These are phyloP conservation scores for Eucalyptus microcorys DNA, from an alignment of 345 rosid genomes.

Conservation along the genomic window DNA sequence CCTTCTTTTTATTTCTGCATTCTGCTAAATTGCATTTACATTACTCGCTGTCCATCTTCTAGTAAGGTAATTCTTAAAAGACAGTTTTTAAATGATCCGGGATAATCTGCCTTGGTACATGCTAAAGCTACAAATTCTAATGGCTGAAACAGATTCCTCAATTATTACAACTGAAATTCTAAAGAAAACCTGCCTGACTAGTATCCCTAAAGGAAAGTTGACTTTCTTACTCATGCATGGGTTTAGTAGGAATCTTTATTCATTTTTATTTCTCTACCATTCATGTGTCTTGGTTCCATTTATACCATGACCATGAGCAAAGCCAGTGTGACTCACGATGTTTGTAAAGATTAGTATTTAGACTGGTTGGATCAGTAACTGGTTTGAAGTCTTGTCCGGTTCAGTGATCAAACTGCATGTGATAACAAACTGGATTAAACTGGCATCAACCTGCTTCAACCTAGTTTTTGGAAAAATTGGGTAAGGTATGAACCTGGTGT, in stretches of 20 bases:
- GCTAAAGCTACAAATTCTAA: background rate
- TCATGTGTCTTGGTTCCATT: background rate
- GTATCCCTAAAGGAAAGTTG: background rate
- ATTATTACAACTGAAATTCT: background rate
- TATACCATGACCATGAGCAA: background rate
- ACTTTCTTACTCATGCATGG: background rate
- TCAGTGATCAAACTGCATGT: background rate
- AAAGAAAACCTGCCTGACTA: background rate
- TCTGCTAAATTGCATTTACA: background rate
- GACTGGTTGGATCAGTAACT: background rate
- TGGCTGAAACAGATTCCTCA: background rate
- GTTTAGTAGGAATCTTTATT: background rate
- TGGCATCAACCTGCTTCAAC: background rate
- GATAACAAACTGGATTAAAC: background rate
- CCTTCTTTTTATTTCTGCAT: background rate
- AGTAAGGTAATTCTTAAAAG: background rate
- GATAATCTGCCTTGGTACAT: background rate
- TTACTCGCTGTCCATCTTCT: background rate
- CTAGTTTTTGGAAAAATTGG: background rate
- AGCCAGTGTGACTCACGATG: background rate
- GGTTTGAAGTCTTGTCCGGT: background rate
- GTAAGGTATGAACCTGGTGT: background rate
- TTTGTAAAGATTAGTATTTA: background rate
- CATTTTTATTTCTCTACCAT: background rate
- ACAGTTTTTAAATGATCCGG: background rate